phyloP scores from a whole-genome alignment of 1,284 basidiomycete genomes.

The Cutaneotrichosporon daszewskae region DNA sequence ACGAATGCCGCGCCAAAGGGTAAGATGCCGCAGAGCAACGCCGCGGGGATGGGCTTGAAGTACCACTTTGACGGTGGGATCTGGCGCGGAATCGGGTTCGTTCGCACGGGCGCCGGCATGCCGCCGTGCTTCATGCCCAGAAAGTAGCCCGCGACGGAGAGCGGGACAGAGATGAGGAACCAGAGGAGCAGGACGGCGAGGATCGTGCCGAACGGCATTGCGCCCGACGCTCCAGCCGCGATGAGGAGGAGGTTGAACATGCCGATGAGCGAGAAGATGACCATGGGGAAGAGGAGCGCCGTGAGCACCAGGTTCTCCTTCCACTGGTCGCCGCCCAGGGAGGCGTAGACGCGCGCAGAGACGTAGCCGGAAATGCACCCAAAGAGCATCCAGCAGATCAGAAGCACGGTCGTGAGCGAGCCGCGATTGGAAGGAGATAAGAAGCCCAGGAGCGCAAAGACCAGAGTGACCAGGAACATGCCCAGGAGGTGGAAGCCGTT shows the following conservation, averaged over 20 bases:
- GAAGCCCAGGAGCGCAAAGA: conserved; percentile 97
- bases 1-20: conserved; percentile 95
- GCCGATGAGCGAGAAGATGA: conserved; percentile 77
- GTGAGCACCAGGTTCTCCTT: conserved; percentile 81
- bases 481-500: conserved; percentile 84
- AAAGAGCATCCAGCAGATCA: conserved; percentile 92
- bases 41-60: conserved; percentile 68
- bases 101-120: conserved; percentile 72
- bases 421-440: conserved; percentile 93
- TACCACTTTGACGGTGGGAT: conserved; percentile 82
- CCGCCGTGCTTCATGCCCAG: conserved; percentile 77
- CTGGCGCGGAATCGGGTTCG: conserved; percentile 87
- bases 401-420: conserved; percentile 90
- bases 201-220: conserved; percentile 93
- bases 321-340: conserved; percentile 73
- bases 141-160: conserved; percentile 55
- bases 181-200: conserved; percentile 83
- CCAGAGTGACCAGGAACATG: conserved; percentile 84
- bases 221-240: conserved; percentile 80
- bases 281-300: conserved; percentile 76
- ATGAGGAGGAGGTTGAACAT: conserved; percentile 82
- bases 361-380: conserved; percentile 87
- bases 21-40: conserved; percentile 79
- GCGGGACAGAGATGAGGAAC: conserved; percentile 89
- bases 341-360: conserved; percentile 75